Evolutionary conservation across 345 rosid species (phyloP), one percentile per base, ranked within the genome.

Genomic region (Acer campestre): DNA sequence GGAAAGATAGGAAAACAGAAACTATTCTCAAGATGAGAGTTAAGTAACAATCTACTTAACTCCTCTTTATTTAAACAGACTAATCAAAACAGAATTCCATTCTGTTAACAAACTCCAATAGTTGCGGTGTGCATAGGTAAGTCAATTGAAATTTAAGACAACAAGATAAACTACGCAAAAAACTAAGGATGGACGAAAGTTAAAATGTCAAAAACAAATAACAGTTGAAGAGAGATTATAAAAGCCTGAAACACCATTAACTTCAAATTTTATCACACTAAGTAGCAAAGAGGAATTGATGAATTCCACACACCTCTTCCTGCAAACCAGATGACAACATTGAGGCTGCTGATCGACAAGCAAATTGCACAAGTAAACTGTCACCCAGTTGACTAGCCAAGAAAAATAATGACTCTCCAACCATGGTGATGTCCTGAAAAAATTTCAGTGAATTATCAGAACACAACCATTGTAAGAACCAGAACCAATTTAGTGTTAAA

Each of bases 361-460:
- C 86, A 83, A 85, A 94, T 71, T 96, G 99, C 75, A 94, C 99
- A 67, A 96, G 97, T 82, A 92, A 85, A 90, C 99, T 96, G 88
- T 96, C 98, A 56, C 99, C 98, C 86, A 94, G 79, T 63, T 97
- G 95, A 87, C 99, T 96, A 76, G 90, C 97, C 74, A 96, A 83
- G 80, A 96, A 92, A 88, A 96, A 91, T 23, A 96, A 83, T 46
- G 97, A 92, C 75, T 79, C 89, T 73, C 98, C 99, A 29, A 96
- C 82, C 55, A 88, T 88, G 67, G 98, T 81, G 79, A 96, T 88
- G 82, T 87, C 99, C 98, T 96, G 83, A 80, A 86, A 62, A 58
- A 85, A 78, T 64, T 77, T 58, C 71, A 69, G 78, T 44, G 78
- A 77, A 74, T 48, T 78, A 65, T 77, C 64, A 20, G 31, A 80